Base-by-base conservation (phyloP, 2,329 filamentous ascomycete species). In the Fusarium pseudocircinatum region DNA sequence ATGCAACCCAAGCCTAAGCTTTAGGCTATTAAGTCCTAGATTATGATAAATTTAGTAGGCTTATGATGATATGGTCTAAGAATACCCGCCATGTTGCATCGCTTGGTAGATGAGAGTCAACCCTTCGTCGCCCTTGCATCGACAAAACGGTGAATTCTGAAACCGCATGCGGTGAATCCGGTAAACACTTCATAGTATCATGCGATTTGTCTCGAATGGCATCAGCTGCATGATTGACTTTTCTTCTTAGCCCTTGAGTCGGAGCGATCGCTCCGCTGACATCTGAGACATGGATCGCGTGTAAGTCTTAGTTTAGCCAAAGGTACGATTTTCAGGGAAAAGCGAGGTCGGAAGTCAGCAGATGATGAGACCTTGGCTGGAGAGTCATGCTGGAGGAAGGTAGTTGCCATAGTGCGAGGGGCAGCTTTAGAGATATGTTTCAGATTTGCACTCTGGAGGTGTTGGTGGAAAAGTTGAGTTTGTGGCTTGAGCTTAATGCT, bases 221-320 rank as follows among this genome's bases (percentile, higher is more conserved):
- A 63, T 63, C 42, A 57, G 57, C 54, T 57, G 50, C 10, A 7
- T 22, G 26, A 59, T 46, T 59, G 58, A 34, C 12, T 47, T 46
- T 62, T 54, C n/a, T n/a, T n/a, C n/a, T n/a, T n/a, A n/a, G n/a
- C 32, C 37, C 36, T 63, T 13, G 18, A 10, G 10, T 44, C 67
- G 70, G 66, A 71, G 67, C 16, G 42, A 53, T 58, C 37, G 46
- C 58, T 73, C 70, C 67, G 54, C 32, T 54, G 26, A 14, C 32
- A 74, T 42, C 43, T 60, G 36, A 73, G 61, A 60, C 66, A 57
- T 34, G 16, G 42, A 60, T 43, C 47, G 22, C 36, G 28, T 71
- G 66, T 54, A 69, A 71, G 57, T 46, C 37, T 49, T 14, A 50
- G 53, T 43, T 42, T 12, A 50, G 53, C 40, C 46, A 43, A 39